A percentile compares a stretch with the other conserved stretches of the same genome.
Conservation (phyloP, 139 green algal genomes). For the Coelastrella sp. region DNA sequence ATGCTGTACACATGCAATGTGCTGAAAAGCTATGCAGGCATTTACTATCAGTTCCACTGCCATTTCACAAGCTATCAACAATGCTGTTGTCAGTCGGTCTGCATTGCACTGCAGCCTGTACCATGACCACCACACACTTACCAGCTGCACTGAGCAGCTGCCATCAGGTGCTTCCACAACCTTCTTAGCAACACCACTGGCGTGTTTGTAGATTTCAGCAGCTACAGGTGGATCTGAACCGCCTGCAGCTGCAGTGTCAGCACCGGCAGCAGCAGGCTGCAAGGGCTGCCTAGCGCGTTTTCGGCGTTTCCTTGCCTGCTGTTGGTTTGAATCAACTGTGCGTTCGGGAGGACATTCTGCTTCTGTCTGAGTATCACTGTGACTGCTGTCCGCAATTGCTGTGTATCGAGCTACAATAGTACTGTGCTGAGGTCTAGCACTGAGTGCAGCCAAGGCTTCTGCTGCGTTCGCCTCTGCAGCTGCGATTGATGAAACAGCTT, state of each 20-base stretch:
- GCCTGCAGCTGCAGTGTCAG: neutral
- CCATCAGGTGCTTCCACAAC: neutral
- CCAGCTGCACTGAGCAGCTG: neutral
- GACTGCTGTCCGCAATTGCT: neutral
- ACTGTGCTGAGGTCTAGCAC: neutral
- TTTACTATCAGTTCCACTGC: no score
- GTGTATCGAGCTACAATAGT: neutral
- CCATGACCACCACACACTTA: neutral
- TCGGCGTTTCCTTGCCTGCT: neutral
- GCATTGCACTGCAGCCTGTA: no score
- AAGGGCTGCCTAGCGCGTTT: no score
- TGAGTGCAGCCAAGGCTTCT: neutral
- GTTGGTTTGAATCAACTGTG: no score
- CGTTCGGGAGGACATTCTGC: neutral
- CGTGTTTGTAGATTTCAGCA: neutral
- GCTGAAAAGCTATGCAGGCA: no score
- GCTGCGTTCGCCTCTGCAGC: neutral
- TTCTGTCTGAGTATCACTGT: neutral
- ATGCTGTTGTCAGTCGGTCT: no score
- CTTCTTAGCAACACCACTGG: neutral
- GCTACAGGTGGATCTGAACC: neutral
- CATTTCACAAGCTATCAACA: no score
- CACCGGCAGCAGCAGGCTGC: neutral
- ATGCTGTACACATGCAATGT: no score
- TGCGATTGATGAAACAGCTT: neutral